A percentile compares a stretch with the other conserved stretches of the same genome.
Evolutionary conservation across 139 green algal species (phyloP).

Genomic region (Pseudopediastrum boryanum): DNA sequence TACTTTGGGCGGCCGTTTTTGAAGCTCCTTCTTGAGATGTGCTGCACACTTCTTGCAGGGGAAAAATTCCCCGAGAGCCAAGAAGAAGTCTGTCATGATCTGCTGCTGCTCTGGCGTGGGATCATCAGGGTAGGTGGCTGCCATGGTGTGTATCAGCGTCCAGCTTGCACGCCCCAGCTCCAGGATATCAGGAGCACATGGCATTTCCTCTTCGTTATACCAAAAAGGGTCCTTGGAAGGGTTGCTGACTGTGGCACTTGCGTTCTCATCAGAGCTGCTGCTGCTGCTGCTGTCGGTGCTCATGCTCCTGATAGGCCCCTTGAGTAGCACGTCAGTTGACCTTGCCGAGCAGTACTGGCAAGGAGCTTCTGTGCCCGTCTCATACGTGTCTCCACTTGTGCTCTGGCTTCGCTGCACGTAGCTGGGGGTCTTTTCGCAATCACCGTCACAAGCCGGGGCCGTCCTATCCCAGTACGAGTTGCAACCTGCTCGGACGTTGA

Average conservation of each 20-base stretch:
- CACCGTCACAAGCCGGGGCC: too few relatives aligned
- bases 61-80: slow-evolving; percentile 59
- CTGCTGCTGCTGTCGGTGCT: too few relatives aligned
- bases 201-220: slow-evolving; percentile 36
- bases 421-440: too few relatives aligned
- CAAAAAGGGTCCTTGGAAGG: slow-evolving; percentile 30
- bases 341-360: too few relatives aligned
- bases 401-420: too few relatives aligned
- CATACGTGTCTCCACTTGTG: too few relatives aligned
- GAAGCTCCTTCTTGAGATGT: slow-evolving; percentile 47
- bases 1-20: slow-evolving; percentile 41
- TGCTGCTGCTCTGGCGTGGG: slow-evolving; percentile 48
- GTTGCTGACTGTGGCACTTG: slow-evolving; percentile 3
- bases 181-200: slow-evolving; percentile 47
- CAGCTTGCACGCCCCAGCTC: slow-evolving; percentile 61
- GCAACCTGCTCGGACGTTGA: too few relatives aligned
- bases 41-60: slow-evolving; percentile 56
- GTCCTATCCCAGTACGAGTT: too few relatives aligned
- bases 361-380: too few relatives aligned
- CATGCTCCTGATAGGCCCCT: too few relatives aligned
- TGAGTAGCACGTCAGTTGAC: too few relatives aligned
- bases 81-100: slow-evolving; percentile 50
- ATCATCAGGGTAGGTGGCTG: slow-evolving; percentile 62
- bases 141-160: slow-evolving; percentile 71
- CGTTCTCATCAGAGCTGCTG: too few relatives aligned